Percentiles rank a stretch among this genome's conserved stretches.
phyloP scores from a whole-genome alignment of 352 stramenopile species.

The Thalassiosira exigua region DNA sequence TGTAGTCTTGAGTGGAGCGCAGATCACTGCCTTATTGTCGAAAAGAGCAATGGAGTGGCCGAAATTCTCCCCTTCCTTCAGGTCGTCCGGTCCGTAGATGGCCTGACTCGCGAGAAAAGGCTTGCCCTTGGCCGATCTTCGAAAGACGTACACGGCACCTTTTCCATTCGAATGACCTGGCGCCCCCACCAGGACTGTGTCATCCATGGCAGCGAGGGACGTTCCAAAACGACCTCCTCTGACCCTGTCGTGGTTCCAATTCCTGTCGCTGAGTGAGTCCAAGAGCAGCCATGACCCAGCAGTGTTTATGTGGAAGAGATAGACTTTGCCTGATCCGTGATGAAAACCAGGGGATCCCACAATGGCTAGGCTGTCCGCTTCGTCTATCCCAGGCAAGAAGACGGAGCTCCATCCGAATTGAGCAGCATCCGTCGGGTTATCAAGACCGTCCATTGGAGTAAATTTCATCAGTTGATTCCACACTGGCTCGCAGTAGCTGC shows the following conservation, averaged over 20 bases:
- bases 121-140: conserved; percentile 42
- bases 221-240: conserved; percentile 54
- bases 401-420: conserved; percentile 65
- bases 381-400: conserved; percentile 35
- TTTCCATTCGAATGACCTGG: conserved; percentile 49
- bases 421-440: conserved; percentile 46
- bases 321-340: conserved; percentile 65
- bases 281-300: conserved; percentile 45
- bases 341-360: conserved; percentile 68
- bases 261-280: conserved; percentile 52
- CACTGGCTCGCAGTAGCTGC: conserved; percentile 43
- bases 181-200: conserved; percentile 60
- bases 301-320: conserved; percentile 59
- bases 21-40: conserved; percentile 57
- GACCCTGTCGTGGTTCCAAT: conserved; percentile 56
- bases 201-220: conserved; percentile 47
- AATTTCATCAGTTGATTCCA: conserved; percentile 65
- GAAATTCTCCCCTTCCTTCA: conserved; percentile 51
- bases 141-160: conserved; percentile 63
- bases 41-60: conserved; percentile 61
- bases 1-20: conserved; percentile 49
- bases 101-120: conserved; percentile 58
- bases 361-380: conserved; percentile 35
- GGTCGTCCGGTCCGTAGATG: conserved; percentile 56
- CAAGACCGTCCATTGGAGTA: conserved; percentile 52